phyloP scores from a whole-genome alignment of 257 asterid genomes.

The Rubia yunnanensis region DNA sequence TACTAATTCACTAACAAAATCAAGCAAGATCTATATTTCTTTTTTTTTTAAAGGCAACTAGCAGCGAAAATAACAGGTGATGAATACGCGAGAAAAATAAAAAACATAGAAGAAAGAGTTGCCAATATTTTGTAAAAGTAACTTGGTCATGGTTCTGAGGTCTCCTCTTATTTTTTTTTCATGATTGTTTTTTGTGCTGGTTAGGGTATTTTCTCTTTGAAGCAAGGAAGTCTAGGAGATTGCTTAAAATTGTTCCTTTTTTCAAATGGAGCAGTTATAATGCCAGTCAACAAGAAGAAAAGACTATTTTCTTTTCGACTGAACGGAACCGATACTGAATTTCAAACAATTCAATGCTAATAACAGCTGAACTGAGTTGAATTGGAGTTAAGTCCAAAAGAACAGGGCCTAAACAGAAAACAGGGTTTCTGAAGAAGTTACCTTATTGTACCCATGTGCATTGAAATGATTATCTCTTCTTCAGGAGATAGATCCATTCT shows the following conservation, averaged over 20 bases:
- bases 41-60: not conserved
- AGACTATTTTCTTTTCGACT: not conserved
- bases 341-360: not conserved
- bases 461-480: conserved; percentile 86
- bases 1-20: not conserved
- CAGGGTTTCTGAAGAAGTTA: conserved; percentile 11
- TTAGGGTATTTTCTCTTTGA: not conserved
- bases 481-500: conserved; percentile 83
- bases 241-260: not conserved
- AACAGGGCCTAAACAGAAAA: conserved; percentile 10
- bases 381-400: too few species aligned
- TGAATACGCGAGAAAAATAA: not conserved
- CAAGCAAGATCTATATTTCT: not conserved
- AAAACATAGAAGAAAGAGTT: not conserved
- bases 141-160: not conserved
- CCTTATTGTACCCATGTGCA: conserved; percentile 90
- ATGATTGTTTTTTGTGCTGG: not conserved
- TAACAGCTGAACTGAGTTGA: too few species aligned
- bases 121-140: not conserved
- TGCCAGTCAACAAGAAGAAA: conserved; percentile 7
- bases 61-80: not conserved
- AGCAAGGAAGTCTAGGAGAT: not conserved
- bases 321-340: not conserved
- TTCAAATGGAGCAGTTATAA: not conserved
- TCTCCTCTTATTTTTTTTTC: too few species aligned